Evolutionary conservation across 768 basidiomycete genomes (phyloP).

Genomic region (Kwoniella newhampshirensis): DNA sequence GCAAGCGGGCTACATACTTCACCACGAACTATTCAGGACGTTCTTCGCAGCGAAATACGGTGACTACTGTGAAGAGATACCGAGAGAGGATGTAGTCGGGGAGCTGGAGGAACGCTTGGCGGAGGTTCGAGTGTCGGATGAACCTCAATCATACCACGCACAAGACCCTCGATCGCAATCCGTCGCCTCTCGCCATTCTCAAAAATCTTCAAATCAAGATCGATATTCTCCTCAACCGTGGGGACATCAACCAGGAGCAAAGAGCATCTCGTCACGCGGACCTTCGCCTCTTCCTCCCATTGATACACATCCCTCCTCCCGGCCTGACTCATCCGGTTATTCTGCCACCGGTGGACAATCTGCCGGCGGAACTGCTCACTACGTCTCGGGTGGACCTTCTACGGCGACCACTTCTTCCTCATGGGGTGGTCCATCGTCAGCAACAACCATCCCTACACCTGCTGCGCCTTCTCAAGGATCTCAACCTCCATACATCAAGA

Average conservation of each 20-base stretch:
- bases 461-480: conserved; percentile 1
- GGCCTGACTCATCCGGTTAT: conserved; percentile 5
- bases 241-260: conserved; percentile 15
- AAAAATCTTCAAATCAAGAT: conserved; percentile 14
- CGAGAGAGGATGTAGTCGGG: conserved; percentile 55
- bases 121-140: conserved; percentile 22
- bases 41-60: conserved; percentile 85
- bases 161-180: conserved; percentile 25
- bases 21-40: conserved; percentile 72
- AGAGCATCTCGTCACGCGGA: conserved; percentile 23
- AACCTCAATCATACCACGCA: not conserved
- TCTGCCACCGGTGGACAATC: conserved; percentile 11
- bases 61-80: conserved; percentile 70
- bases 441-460: not conserved
- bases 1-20: conserved; percentile 75
- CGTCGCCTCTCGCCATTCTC: conserved; percentile 23
- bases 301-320: conserved; percentile 18
- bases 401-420: conserved; percentile 26
- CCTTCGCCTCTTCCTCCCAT: conserved; percentile 37
- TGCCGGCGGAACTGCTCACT: conserved; percentile 2
- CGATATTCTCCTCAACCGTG: conserved; percentile 20
- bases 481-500: conserved; percentile 79
- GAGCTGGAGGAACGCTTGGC: conserved; percentile 46
- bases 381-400: conserved; percentile 25
- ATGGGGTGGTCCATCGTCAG: conserved; percentile 14